Evolutionary conservation across 2,329 filamentous ascomycete species (phyloP).

Genomic region (Alternaria conjuncta): DNA sequence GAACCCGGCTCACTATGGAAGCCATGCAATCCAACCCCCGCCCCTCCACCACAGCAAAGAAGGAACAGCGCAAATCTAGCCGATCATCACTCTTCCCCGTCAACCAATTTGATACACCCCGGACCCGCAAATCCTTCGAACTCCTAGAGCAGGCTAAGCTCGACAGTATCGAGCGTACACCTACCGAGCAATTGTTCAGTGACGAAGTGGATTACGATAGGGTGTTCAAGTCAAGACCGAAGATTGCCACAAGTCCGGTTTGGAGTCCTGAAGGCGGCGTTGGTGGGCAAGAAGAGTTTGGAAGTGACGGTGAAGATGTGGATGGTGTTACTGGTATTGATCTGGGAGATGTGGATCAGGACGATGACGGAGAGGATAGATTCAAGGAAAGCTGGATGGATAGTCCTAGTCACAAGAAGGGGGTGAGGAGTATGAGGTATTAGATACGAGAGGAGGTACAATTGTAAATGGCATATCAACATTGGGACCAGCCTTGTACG

Average conservation of each 20-base stretch:
- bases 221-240: conserved; percentile 84
- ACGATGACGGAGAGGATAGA: conserved; percentile 34
- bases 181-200: conserved; percentile 73
- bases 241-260: conserved; percentile 76
- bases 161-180: conserved; percentile 49
- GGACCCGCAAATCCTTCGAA: conserved; percentile 40
- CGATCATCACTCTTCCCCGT: conserved; percentile 52
- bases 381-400: conserved; percentile 37
- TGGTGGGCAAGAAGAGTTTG: conserved; percentile 16
- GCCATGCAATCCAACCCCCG: conserved; percentile 55
- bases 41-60: conserved; percentile 25
- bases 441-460: neutral
- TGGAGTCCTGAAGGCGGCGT: conserved; percentile 31
- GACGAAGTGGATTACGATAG: conserved; percentile 77
- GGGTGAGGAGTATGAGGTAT: neutral
- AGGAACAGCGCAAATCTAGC: conserved; percentile 28
- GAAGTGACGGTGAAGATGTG: conserved; percentile 39
- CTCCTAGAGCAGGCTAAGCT: conserved; percentile 27
- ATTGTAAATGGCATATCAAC: neutral
- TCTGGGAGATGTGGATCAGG: conserved; percentile 24
- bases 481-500: neutral
- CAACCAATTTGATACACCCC: conserved; percentile 64
- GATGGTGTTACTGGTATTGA: conserved; percentile 14
- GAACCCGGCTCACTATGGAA: conserved; percentile 82
- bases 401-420: conserved; percentile 33